Percentiles rank a stretch among this genome's conserved stretches.
phyloP scores from a whole-genome alignment of 805 yeast genomes.

The Kregervanrija pseudodelftensis region DNA sequence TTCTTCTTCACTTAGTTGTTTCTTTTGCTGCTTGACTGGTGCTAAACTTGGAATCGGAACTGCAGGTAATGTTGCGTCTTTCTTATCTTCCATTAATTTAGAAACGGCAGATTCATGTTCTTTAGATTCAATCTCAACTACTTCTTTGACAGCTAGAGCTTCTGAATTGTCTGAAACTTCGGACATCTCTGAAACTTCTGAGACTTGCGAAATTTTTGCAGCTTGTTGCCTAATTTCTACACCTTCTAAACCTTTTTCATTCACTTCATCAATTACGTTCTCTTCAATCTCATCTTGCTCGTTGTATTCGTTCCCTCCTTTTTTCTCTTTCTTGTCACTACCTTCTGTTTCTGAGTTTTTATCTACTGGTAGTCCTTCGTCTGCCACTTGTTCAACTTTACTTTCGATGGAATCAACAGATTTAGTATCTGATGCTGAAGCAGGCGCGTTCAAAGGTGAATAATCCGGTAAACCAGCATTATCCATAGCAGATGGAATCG shows the following conservation, averaged over 20 bases:
- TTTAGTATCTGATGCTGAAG: too few relatives aligned
- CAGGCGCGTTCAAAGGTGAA: too few relatives aligned
- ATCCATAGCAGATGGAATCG: slow-evolving; percentile 1
- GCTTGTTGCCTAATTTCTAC: too few relatives aligned
- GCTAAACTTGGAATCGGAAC: slow-evolving; percentile 19
- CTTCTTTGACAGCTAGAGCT: neutral
- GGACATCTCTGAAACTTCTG: too few relatives aligned
- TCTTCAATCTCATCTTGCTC: too few relatives aligned
- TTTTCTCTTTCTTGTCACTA: neutral
- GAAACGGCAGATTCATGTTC: neutral
- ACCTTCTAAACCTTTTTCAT: too few relatives aligned
- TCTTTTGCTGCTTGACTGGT: slow-evolving; percentile 10
- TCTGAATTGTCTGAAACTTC: too few relatives aligned
- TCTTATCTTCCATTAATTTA: neutral
- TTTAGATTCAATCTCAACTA: neutral
- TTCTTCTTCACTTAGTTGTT: slow-evolving; percentile 43
- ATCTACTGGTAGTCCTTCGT: slow-evolving; percentile 1
- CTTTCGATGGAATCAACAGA: too few relatives aligned
- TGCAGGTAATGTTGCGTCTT: slow-evolving; percentile 21
- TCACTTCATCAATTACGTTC: too few relatives aligned
- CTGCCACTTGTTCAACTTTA: too few relatives aligned
- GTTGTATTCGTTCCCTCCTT: too few relatives aligned
- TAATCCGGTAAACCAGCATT: neutral
- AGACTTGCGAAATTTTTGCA: too few relatives aligned
- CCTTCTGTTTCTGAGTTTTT: neutral